Conservation (phyloP, 345 rosid species). For the Aquilaria malaccensis region DNA sequence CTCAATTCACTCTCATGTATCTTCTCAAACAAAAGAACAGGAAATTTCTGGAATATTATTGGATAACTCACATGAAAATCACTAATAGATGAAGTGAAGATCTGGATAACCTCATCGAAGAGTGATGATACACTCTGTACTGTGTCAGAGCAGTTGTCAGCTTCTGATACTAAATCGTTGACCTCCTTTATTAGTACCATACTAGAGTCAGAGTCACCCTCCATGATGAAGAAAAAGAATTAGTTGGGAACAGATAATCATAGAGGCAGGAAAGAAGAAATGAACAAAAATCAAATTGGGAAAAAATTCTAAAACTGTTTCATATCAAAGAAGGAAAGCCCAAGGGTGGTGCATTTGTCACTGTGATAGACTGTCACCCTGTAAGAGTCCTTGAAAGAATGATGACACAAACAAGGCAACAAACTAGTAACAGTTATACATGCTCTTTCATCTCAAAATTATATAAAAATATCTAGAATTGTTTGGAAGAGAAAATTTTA, state of each 20-base stretch:
- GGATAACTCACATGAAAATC: slow-evolving; percentile 50
- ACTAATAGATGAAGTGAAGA: slow-evolving; percentile 31
- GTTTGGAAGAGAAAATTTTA: slow-evolving; percentile 4
- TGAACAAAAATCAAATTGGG: too few species aligned
- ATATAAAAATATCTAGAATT: slow-evolving; percentile 5
- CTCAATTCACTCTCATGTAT: too few species aligned
- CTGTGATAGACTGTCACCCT: too few species aligned
- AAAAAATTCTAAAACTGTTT: too few species aligned
- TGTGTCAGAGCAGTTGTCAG: slow-evolving; percentile 36
- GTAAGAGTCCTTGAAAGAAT: slow-evolving; percentile 1
- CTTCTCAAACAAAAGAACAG: too few species aligned
- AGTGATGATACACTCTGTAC: slow-evolving; percentile 36
- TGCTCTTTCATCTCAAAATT: slow-evolving; percentile 4
- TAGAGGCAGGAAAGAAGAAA: not conserved
- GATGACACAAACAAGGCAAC: not conserved
- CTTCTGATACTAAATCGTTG: slow-evolving; percentile 44
- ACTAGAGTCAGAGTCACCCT: slow-evolving; percentile 27
- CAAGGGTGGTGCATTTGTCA: too few species aligned
- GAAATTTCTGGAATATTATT: not conserved
- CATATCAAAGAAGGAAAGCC: too few species aligned
- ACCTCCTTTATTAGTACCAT: slow-evolving; percentile 45
- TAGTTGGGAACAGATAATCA: slow-evolving; percentile 8
- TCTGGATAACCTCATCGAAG: slow-evolving; percentile 55
- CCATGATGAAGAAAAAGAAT: slow-evolving; percentile 20
- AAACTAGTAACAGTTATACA: not conserved